phyloP scores from a whole-genome alignment of 352 stramenopile species.

The Phytophthora litchii region DNA sequence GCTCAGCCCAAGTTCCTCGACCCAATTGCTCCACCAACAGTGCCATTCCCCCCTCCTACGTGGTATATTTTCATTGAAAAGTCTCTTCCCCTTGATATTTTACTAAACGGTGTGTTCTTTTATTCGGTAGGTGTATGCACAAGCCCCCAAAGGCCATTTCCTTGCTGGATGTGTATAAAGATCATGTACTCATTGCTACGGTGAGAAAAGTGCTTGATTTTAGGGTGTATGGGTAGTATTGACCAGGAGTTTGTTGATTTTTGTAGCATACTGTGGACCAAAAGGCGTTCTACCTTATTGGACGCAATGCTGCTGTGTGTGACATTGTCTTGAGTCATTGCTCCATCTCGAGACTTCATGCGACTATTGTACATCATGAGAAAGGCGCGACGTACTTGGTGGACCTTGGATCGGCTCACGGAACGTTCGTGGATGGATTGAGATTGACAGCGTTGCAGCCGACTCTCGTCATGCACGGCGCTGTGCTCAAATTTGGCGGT shows the following conservation, averaged over 20 bases:
- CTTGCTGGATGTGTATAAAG: constrained; percentile 83
- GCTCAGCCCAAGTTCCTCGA: constrained; percentile 69
- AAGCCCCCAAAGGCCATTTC: constrained; percentile 63
- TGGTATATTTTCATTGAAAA: constrained; percentile 56
- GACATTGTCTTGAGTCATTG: constrained; percentile 85
- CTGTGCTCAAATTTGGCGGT: constrained; percentile 74
- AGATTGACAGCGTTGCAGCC: constrained; percentile 63
- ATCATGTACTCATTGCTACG: constrained; percentile 78
- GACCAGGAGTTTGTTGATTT: constrained; percentile 8
- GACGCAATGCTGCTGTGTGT: constrained; percentile 72
- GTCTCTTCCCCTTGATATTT: too few species aligned
- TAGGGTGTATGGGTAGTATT: too few species aligned
- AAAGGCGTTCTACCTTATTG: constrained; percentile 79
- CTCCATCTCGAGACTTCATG: constrained; percentile 84
- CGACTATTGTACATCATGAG: constrained; percentile 73
- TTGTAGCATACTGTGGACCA: constrained; percentile 77
- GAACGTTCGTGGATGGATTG: constrained; percentile 76
- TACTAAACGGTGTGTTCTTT: too few species aligned
- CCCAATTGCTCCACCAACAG: constrained; percentile 65
- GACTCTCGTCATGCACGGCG: constrained; percentile 69
- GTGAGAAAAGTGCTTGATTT: too few species aligned
- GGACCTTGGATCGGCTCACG: constrained; percentile 79
- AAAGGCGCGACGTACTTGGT: constrained; percentile 79
- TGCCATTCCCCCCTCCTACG: constrained; percentile 64
- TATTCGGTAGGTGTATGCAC: constrained; percentile 43